These are phyloP conservation scores for Polygonum maritimum DNA, from an alignment of 148 eudicot species.

Conservation along the genomic window DNA sequence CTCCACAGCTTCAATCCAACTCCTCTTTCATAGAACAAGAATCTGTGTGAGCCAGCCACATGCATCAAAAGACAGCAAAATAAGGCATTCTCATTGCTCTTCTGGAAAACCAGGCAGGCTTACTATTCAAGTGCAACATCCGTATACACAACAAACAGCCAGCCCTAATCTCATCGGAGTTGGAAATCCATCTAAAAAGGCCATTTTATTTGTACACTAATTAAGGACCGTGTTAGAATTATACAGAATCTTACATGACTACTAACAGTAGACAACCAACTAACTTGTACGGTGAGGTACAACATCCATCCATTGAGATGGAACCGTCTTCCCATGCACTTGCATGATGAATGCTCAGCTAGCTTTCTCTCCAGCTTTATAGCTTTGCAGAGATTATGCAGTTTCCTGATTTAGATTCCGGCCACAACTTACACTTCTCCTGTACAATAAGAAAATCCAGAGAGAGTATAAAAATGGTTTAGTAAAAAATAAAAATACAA, in stretches of 20 bases:
- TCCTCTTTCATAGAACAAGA: background rate
- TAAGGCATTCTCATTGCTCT: background rate
- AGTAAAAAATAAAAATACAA: background rate
- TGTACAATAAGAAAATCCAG: constrained; percentile 15
- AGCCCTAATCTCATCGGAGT: background rate
- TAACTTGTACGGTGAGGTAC: constrained; percentile 60
- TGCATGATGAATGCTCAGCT: constrained; percentile 27
- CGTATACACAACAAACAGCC: background rate
- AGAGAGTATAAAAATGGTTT: background rate
- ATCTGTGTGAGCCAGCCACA: background rate
- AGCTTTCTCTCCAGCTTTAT: constrained; percentile 29
- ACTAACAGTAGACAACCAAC: constrained; percentile 29
- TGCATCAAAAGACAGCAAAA: too few relatives aligned
- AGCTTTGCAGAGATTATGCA: constrained; percentile 41
- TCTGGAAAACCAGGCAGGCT: too few relatives aligned
- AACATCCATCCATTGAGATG: constrained; percentile 40
- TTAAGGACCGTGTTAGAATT: background rate
- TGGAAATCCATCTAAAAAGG: background rate
- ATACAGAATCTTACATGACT: background rate
- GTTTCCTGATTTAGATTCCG: constrained; percentile 45
- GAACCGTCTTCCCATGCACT: constrained; percentile 38
- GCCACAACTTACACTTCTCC: constrained; percentile 73
- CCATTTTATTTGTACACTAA: background rate
- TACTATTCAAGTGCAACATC: background rate
- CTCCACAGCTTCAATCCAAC: background rate